Base-by-base conservation (phyloP, 805 yeast species). In the Ogataea haglerorum region DNA sequence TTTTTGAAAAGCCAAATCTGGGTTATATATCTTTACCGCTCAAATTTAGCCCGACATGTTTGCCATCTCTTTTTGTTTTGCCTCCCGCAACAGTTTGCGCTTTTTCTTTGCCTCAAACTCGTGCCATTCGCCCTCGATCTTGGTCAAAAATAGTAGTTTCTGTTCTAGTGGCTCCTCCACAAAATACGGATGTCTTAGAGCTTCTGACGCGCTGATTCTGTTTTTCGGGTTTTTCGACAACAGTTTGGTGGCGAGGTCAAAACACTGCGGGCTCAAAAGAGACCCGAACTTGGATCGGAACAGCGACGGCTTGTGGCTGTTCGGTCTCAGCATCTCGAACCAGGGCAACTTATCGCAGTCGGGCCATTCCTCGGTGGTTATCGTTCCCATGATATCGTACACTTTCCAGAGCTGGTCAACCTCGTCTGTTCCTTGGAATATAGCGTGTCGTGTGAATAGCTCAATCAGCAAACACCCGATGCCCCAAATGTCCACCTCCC, bases 401-500 rank as follows among this genome's bases (percentile, higher is more conserved):
- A 93, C 87, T 23, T 82, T 77, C 50, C 76, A 72, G 21, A 93
- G 60, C 60, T 91, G 97, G 37, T 85, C 82, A 28, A 93, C 72
- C 56, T 93, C 99, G 61, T 93, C 95, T 16, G 73, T 71, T 1
- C 96, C 98, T 60, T 83, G 95, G 60, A 93, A 93, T 1, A 83
- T 68, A 0, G 98, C 95, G 23, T 66, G 65, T 48, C 80, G 76
- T 2, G 82, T 75, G 56, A 86, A 88, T 27, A 93, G 61, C 60
- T 93, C 98, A 19, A 88, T 74, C 45, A 93, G 67, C 18, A 93
- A 68, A 65, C 98, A 93, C 2, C 99, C 99, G 46, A 88, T 81
- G 0, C 98, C 96, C 99, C 99, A 93, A 51, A 88, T 80, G 58
- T 93, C 99, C 8, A 93, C 93, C 53, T 86, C 96, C 29, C 88